phyloP scores from a whole-genome alignment of 2,329 filamentous ascomycete genomes.

The Drechslerella dactyloides region DNA sequence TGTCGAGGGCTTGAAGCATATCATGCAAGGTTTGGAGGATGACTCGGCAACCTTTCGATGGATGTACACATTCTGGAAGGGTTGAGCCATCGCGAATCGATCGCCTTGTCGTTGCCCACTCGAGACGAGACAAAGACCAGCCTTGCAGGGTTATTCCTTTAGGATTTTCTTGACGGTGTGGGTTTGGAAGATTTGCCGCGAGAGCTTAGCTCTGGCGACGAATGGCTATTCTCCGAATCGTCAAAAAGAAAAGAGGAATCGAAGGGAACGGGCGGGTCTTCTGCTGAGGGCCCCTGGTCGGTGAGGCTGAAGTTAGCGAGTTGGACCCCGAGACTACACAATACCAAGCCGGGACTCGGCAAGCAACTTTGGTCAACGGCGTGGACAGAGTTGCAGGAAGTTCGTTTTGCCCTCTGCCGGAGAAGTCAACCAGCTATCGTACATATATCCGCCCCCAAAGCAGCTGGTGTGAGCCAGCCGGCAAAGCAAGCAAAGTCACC shows the following conservation, averaged over 20 bases:
- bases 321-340: conserved; percentile 16
- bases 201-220: not conserved
- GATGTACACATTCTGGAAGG: conserved; percentile 48
- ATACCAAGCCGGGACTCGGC: conserved; percentile 31
- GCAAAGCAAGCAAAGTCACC: not conserved
- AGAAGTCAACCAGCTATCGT: not conserved
- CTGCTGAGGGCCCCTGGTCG: conserved; percentile 21
- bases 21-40: conserved; percentile 81
- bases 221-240: conserved; percentile 7
- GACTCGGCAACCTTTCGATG: conserved; percentile 55
- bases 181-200: not conserved
- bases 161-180: too few species aligned
- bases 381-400: conserved; percentile 34
- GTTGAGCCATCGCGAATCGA: conserved; percentile 30
- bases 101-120: conserved; percentile 10
- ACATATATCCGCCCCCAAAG: conserved; percentile 5
- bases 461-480: too few species aligned
- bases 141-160: conserved; percentile 19
- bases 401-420: conserved; percentile 1
- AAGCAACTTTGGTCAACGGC: conserved; percentile 37
- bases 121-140: conserved; percentile 23
- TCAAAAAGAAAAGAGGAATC: conserved; percentile 4
- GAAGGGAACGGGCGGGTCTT: conserved; percentile 4
- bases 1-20: conserved; percentile 87
- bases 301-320: conserved; percentile 51